phyloP scores from a whole-genome alignment of 1,284 basidiomycete species.

The Tranzscheliella williamsii region DNA sequence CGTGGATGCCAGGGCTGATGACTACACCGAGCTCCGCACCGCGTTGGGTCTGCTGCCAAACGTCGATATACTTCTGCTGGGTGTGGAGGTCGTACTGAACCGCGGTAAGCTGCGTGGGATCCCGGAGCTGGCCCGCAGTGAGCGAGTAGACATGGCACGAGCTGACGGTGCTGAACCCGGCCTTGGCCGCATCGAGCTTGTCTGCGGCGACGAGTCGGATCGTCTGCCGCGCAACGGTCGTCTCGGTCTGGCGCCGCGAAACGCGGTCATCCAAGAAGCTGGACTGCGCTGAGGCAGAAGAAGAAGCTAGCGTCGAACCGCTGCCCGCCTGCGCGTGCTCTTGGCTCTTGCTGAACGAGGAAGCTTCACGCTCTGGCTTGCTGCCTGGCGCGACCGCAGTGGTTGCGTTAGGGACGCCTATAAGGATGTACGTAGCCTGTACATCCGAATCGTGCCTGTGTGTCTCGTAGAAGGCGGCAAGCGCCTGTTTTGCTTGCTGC shows the following conservation, averaged over 20 bases:
- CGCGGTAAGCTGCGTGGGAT: constrained; percentile 36
- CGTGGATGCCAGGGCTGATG: constrained; percentile 17
- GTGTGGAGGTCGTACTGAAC: constrained; percentile 43
- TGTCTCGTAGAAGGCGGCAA: constrained; percentile 25
- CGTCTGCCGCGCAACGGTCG: constrained; percentile 5
- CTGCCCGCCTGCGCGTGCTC: constrained; percentile 5
- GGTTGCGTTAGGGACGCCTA: constrained; percentile 12
- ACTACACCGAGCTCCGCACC: constrained; percentile 41
- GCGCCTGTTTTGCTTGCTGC: constrained; percentile 32
- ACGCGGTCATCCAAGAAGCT: constrained; percentile 19
- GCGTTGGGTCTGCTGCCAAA: constrained; percentile 33
- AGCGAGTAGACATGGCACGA: constrained; percentile 46
- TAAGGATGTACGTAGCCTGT: constrained; percentile 31
- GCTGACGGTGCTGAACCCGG: constrained; percentile 6
- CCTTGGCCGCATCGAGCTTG: constrained; percentile 25
- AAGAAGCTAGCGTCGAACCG: constrained; percentile 11
- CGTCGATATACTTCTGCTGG: constrained; percentile 32
- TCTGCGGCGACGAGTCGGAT: constrained; percentile 22
- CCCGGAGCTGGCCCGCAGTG: constrained; percentile 25
- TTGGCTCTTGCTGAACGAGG: too few relatives aligned
- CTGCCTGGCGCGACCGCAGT: not conserved
- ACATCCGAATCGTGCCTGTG: constrained; percentile 13
- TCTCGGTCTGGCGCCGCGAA: constrained; percentile 4
- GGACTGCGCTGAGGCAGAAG: not conserved
- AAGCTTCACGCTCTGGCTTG: not conserved